Percentiles rank a stretch among this genome's conserved stretches.
phyloP scores from a whole-genome alignment of 2,329 filamentous ascomycete species.

The Emydomyces testavorans region DNA sequence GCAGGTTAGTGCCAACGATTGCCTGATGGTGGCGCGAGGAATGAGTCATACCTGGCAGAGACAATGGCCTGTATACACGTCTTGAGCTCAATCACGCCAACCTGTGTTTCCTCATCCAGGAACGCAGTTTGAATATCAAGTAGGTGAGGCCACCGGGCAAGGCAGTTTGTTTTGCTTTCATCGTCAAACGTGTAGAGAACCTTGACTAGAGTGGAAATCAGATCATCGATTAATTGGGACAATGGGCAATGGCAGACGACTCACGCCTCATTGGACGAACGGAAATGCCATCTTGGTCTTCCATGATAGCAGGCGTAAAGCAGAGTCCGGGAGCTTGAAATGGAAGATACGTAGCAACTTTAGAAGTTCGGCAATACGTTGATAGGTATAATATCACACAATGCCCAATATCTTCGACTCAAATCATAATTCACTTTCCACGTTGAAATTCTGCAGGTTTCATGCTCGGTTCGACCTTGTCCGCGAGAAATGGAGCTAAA shows the following conservation, averaged over 20 bases:
- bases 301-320: slow-evolving; percentile 24
- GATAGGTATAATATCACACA: not conserved
- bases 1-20: slow-evolving; percentile 8
- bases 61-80: slow-evolving; percentile 77
- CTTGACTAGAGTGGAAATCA: slow-evolving; percentile 56
- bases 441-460: not conserved
- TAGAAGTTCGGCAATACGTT: not conserved
- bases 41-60: slow-evolving; percentile 42
- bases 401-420: slow-evolving; percentile 4
- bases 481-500: not conserved
- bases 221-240: slow-evolving; percentile 9
- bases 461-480: not conserved
- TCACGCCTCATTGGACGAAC: slow-evolving; percentile 57
- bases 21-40: not conserved
- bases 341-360: not conserved
- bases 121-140: slow-evolving; percentile 69
- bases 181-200: slow-evolving; percentile 93
- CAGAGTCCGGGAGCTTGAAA: not conserved
- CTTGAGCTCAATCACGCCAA: slow-evolving; percentile 78
- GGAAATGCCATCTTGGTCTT: slow-evolving; percentile 44
- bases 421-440: not conserved
- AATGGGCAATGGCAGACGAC: slow-evolving; percentile 24
- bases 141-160: slow-evolving; percentile 72
- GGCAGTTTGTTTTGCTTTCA: slow-evolving; percentile 74
- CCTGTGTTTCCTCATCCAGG: slow-evolving; percentile 65